These are phyloP conservation scores for Hypoxylon sp. DNA, from an alignment of 2,329 filamentous ascomycete genomes.

Conservation along the genomic window DNA sequence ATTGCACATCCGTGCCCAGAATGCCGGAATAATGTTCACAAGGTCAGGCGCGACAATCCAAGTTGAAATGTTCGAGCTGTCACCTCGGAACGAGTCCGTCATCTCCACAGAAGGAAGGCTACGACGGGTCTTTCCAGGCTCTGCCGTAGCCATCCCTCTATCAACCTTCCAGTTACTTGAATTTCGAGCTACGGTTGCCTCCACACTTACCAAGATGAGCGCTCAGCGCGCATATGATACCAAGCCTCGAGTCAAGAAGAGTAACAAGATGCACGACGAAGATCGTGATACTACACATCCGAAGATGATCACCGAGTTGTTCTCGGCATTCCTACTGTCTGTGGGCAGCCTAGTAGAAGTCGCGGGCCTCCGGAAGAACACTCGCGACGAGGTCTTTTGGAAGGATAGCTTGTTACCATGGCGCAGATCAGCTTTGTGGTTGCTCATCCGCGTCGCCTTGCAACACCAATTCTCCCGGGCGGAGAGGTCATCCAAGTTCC, in stretches of 20 bases:
- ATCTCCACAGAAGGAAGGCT: conserved; percentile 52
- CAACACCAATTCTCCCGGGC: conserved; percentile 56
- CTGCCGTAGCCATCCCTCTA: conserved; percentile 48
- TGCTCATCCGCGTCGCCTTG: conserved; percentile 67
- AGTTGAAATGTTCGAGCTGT: conserved; percentile 57
- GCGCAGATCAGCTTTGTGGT: conserved; percentile 63
- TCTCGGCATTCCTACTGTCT: conserved; percentile 60
- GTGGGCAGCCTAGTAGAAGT: conserved; percentile 54
- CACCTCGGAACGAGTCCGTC: conserved; percentile 48
- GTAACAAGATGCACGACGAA: conserved; percentile 53
- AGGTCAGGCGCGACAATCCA: conserved; percentile 37
- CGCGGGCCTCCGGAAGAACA: conserved; percentile 61
- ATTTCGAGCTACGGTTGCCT: conserved; percentile 38
- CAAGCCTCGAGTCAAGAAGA: conserved; percentile 55
- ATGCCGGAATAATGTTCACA: conserved; percentile 55
- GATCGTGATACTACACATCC: conserved; percentile 64
- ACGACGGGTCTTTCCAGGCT: conserved; percentile 40
- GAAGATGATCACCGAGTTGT: conserved; percentile 63
- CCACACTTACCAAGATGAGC: conserved; percentile 46
- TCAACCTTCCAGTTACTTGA: conserved; percentile 24
- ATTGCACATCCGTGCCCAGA: conserved; percentile 54
- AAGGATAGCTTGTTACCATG: conserved; percentile 54
- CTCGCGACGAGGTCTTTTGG: conserved; percentile 66
- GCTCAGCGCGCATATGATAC: conserved; percentile 27
- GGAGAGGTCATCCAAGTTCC: background rate